phyloP scores from a whole-genome alignment of 2,329 filamentous ascomycete genomes.

The Pestalotiopsis sp. region DNA sequence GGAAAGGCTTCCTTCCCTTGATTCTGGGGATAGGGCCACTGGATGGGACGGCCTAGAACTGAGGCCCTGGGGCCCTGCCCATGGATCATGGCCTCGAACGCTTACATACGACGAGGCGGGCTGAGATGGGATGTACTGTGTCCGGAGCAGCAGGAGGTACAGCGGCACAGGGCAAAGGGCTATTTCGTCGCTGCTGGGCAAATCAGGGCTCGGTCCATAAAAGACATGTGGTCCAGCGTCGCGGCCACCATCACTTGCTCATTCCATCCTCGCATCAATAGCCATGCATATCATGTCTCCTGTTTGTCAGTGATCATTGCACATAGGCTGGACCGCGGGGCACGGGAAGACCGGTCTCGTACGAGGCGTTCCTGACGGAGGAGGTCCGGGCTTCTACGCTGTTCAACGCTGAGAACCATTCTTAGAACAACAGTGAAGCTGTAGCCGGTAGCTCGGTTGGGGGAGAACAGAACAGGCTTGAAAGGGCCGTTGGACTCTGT shows the following conservation, averaged over 20 bases:
- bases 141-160: too few species aligned
- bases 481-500: background rate
- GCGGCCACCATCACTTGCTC: too few species aligned
- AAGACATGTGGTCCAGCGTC: too few species aligned
- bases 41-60: background rate
- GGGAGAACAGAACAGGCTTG: background rate
- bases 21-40: background rate
- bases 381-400: background rate
- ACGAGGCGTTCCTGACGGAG: background rate
- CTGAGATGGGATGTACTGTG: background rate
- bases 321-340: background rate
- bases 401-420: background rate
- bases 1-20: background rate
- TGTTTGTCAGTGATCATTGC: background rate
- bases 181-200: too few species aligned
- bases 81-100: background rate
- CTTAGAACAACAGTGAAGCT: background rate
- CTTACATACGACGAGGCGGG: background rate
- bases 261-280: too few species aligned
- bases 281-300: too few species aligned
- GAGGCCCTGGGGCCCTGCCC: background rate
- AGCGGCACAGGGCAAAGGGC: too few species aligned
- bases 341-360: background rate
- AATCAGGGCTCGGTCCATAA: too few species aligned
- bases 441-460: background rate